These are phyloP conservation scores for Pterocarpus macrocarpus DNA, from an alignment of 306 rosid species.

Conservation along the genomic window DNA sequence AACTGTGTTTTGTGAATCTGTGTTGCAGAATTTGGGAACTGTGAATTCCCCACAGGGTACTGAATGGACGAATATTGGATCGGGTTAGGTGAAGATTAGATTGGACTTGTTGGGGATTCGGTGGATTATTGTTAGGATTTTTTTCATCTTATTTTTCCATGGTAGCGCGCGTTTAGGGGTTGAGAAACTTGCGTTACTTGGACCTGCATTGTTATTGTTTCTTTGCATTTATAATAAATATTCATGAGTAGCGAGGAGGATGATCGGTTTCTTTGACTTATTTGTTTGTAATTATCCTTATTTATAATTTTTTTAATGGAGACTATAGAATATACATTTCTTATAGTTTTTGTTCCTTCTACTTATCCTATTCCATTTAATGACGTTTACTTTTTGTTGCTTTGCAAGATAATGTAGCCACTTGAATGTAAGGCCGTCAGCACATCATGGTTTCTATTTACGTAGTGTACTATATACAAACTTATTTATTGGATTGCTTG, in stretches of 20 bases:
- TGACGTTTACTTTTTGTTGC: background rate
- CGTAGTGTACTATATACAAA: background rate
- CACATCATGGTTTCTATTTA: background rate
- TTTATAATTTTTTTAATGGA: constrained; percentile 13
- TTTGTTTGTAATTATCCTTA: constrained; percentile 46
- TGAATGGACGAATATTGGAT: constrained; percentile 32
- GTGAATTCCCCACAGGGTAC: constrained; percentile 68
- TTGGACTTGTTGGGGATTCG: background rate
- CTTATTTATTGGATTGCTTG: background rate
- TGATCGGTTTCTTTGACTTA: constrained; percentile 39
- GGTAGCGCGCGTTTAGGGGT: background rate
- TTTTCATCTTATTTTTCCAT: background rate
- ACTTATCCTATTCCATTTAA: background rate
- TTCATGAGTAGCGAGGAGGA: constrained; percentile 25
- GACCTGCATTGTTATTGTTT: constrained; percentile 1
- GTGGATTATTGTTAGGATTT: background rate
- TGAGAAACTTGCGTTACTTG: background rate
- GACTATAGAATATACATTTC: background rate
- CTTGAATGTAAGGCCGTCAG: no score
- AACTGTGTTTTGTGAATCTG: background rate
- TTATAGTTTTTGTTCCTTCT: background rate
- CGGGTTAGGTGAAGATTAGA: constrained; percentile 31
- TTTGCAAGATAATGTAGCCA: background rate
- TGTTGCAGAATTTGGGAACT: constrained; percentile 67
- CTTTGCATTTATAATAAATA: constrained; percentile 15